phyloP scores from a whole-genome alignment of 495 filamentous ascomycete genomes.

The Penicillium paradoxum region DNA sequence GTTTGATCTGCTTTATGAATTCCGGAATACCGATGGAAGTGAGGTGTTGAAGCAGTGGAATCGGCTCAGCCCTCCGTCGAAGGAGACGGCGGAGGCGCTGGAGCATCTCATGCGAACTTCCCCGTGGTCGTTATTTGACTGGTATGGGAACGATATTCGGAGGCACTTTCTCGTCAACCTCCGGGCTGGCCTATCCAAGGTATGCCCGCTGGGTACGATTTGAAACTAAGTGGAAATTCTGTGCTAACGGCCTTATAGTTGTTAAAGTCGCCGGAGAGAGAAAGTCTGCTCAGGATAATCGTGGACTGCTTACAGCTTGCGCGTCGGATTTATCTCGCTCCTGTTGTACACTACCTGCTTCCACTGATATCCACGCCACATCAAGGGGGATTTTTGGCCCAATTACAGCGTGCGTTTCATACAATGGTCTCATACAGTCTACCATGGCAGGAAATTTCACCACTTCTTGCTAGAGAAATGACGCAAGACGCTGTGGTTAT shows the following conservation, averaged over 20 bases:
- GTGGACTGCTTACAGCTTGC: conserved; percentile 41
- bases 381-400: conserved; percentile 37
- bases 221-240: background rate
- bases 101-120: conserved; percentile 30
- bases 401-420: conserved; percentile 57
- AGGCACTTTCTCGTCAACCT: conserved; percentile 47
- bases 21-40: conserved; percentile 22
- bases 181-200: conserved; percentile 32
- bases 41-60: conserved; percentile 30
- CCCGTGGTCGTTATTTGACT: conserved; percentile 35
- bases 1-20: conserved; percentile 23
- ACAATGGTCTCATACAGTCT: conserved; percentile 62
- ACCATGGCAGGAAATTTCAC: conserved; percentile 45
- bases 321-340: conserved; percentile 43
- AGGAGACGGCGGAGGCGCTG: conserved; percentile 33
- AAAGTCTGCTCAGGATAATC: conserved; percentile 34
- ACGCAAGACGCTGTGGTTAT: conserved; percentile 49
- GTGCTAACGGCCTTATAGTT: conserved; percentile 23
- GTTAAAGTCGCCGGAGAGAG: conserved; percentile 19
- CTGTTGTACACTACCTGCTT: conserved; percentile 38
- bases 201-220: conserved; percentile 16
- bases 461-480: conserved; percentile 50
- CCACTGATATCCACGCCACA: conserved; percentile 25
- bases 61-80: conserved; percentile 27
- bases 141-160: conserved; percentile 51